Percentiles rank a stretch among this genome's conserved stretches.
phyloP scores from a whole-genome alignment of 2,329 filamentous ascomycete genomes.

The Dryadomyces sulphureus region DNA sequence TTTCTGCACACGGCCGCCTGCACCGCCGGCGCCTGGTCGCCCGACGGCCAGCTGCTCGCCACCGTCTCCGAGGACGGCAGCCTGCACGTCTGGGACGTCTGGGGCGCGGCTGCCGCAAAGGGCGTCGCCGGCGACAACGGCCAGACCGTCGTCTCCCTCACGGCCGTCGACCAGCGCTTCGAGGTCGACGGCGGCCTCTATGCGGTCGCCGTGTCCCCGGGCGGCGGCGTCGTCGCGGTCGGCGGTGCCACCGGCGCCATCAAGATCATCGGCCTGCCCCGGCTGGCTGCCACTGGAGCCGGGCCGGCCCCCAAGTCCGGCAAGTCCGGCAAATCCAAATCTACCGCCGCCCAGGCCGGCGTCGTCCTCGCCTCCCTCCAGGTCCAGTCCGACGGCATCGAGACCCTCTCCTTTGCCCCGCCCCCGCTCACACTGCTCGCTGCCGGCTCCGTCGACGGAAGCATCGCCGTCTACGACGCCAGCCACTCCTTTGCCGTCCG shows the following conservation, averaged over 20 bases:
- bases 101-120: conserved; percentile 55
- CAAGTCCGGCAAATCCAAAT: background rate
- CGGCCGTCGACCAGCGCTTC: conserved; percentile 74
- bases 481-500: conserved; percentile 78
- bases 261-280: conserved; percentile 71
- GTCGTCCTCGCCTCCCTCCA: conserved; percentile 70
- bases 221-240: conserved; percentile 64
- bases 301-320: background rate
- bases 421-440: conserved; percentile 39
- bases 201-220: conserved; percentile 70
- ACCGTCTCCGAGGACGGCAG: conserved; percentile 82
- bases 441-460: conserved; percentile 57
- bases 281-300: conserved; percentile 22
- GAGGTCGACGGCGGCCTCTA: conserved; percentile 83
- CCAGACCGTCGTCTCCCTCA: conserved; percentile 60
- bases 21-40: conserved; percentile 82
- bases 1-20: conserved; percentile 78
- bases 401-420: conserved; percentile 55
- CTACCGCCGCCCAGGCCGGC: conserved; percentile 20
- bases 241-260: conserved; percentile 81
- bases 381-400: conserved; percentile 61
- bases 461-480: conserved; percentile 75
- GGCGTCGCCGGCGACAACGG: conserved; percentile 23
- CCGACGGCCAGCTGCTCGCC: conserved; percentile 72
- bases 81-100: conserved; percentile 87